A percentile compares a stretch with the other conserved stretches of the same genome.
These are phyloP conservation scores for Clonostachys byssicola DNA, from an alignment of 2,329 filamentous ascomycete genomes.

Conservation along the genomic window DNA sequence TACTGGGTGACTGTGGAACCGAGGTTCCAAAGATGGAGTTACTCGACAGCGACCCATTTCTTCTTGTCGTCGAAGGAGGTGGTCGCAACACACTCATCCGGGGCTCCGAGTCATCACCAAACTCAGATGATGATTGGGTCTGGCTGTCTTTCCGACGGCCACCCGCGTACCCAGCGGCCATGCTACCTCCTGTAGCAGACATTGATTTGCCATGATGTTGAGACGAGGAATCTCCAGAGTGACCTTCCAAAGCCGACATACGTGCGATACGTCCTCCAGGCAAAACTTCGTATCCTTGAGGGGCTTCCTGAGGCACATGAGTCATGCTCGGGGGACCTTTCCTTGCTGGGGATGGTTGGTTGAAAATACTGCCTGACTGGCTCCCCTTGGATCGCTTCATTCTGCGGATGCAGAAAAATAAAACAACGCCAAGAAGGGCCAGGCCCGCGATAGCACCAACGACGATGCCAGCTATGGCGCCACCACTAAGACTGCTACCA, in stretches of 20 bases:
- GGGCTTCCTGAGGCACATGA: conserved; percentile 14
- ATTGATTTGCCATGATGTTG: conserved; percentile 34
- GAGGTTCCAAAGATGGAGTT: conserved; percentile 69
- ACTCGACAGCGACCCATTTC: conserved; percentile 87
- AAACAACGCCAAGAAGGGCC: conserved; percentile 62
- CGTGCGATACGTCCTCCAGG: conserved; percentile 87
- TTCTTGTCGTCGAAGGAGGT: conserved; percentile 56
- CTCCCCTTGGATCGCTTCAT: conserved; percentile 51
- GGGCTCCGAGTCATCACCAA: conserved; percentile 66
- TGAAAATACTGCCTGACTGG: conserved; percentile 73
- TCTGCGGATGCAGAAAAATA: conserved; percentile 60
- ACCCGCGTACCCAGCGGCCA: conserved; percentile 40
- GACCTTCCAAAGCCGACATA: conserved; percentile 89
- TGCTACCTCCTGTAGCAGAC: conserved; percentile 16
- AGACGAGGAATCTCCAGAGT: conserved; percentile 57
- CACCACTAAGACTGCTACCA: conserved; percentile 60
- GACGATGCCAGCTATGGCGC: conserved; percentile 86
- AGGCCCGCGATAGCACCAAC: conserved; percentile 73
- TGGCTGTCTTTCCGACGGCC: conserved; percentile 41
- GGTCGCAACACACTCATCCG: conserved; percentile 53
- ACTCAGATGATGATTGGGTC: conserved; percentile 65
- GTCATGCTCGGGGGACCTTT: conserved; percentile 37
- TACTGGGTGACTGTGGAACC: conserved; percentile 70
- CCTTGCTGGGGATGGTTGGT: conserved; percentile 77
- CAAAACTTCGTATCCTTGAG: conserved; percentile 66